These are phyloP conservation scores for Maudiozyma serrabonitensis DNA, from an alignment of 805 yeast species.

Conservation along the genomic window DNA sequence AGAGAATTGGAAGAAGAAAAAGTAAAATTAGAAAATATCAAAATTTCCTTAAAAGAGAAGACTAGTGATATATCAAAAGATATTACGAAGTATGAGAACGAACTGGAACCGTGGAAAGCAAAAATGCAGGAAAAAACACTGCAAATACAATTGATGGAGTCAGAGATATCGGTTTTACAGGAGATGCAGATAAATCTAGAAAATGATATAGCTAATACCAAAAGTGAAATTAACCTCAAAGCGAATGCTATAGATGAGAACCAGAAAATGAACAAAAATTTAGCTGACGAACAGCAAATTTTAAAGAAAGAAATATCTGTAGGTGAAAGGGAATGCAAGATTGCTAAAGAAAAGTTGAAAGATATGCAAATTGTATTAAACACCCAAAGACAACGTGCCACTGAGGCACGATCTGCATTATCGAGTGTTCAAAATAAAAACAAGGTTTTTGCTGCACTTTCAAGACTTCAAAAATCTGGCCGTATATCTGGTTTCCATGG, in stretches of 20 bases:
- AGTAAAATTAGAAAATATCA: conserved; percentile 48
- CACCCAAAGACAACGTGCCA: conserved; percentile 48
- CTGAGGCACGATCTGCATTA: conserved; percentile 56
- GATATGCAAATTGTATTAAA: conserved; percentile 45
- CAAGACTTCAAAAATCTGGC: conserved; percentile 66
- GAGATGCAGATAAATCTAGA: conserved; percentile 37
- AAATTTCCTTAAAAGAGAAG: conserved; percentile 58
- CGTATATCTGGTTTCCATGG: conserved; percentile 82
- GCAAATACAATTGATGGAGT: conserved; percentile 52
- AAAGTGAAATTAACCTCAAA: conserved; percentile 36
- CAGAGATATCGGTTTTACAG: conserved; percentile 51
- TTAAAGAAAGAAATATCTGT: conserved; percentile 43
- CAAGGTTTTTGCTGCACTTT: conserved; percentile 60
- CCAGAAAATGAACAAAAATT: conserved; percentile 36
- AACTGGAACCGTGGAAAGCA: conserved; percentile 77
- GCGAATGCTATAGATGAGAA: conserved; percentile 41
- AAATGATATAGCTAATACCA: conserved; percentile 36
- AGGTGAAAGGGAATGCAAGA: conserved; percentile 48
- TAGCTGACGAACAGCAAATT: conserved; percentile 40
- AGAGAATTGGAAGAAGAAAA: conserved; percentile 44
- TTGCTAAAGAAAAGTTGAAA: conserved; percentile 41
- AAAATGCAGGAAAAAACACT: conserved; percentile 54
- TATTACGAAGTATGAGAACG: conserved; percentile 51
- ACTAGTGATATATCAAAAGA: conserved; percentile 59
- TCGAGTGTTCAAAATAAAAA: conserved; percentile 56